Percentiles rank a stretch among this genome's conserved stretches.
Evolutionary conservation across 1,139 yeast genomes (phyloP).

Genomic region (Magnusiomyces sp.): DNA sequence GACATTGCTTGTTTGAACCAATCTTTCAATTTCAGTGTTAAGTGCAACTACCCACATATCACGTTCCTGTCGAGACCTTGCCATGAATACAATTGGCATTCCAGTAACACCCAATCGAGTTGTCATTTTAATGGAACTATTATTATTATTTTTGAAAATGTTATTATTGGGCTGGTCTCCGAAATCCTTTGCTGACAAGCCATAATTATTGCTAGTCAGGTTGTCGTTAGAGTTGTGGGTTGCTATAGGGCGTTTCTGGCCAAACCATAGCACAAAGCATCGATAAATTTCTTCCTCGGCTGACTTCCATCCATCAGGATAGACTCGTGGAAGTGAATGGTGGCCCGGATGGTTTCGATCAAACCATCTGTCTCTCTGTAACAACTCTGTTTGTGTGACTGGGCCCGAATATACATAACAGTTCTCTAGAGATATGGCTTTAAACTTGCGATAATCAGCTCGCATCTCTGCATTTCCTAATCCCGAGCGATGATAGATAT

Average conservation of each 20-base stretch:
- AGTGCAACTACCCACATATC: conserved; percentile 74
- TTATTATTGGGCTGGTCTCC: no score
- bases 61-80: conserved; percentile 73
- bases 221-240: conserved; percentile 19
- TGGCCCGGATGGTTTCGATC: conserved; percentile 47
- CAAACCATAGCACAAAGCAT: conserved; percentile 81
- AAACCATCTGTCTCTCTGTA: conserved; percentile 40
- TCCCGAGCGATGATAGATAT: conserved; percentile 39
- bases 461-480: conserved; percentile 17
- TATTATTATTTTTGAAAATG: no score
- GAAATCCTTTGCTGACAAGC: no score
- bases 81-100: conserved; percentile 61
- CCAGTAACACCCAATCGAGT: conserved; percentile 62
- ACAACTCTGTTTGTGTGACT: conserved; percentile 48
- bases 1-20: conserved; percentile 22
- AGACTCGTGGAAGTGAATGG: conserved; percentile 58
- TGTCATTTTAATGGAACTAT: conserved; percentile 16
- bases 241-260: conserved; percentile 42
- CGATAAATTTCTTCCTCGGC: conserved; percentile 64
- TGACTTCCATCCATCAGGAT: conserved; percentile 77
- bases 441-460: conserved; percentile 20
- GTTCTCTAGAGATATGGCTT: conserved; percentile 46
- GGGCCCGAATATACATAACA: conserved; percentile 74
- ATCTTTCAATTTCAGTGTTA: conserved; percentile 55
- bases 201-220: no score